Evolutionary conservation across 140 eudicot species (phyloP), one percentile per base, ranked within the genome.

Genomic region (Flaveria floridana): DNA sequence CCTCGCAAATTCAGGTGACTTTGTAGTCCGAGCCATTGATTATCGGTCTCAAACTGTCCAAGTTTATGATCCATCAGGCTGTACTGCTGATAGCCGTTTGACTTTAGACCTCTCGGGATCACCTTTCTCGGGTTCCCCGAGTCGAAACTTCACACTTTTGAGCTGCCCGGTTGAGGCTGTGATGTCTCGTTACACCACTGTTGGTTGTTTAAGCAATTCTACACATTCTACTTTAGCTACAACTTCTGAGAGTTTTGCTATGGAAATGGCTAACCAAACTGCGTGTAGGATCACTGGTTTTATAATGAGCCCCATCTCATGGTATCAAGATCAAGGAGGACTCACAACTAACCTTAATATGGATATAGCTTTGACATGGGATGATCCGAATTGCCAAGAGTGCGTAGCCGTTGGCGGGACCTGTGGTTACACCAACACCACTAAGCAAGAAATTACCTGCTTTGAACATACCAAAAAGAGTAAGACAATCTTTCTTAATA

Each of bases 201-300:
- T 92, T 19, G 83, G 68, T 23, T 92, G 98, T 79, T 89, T 92
- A 3, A 81, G 98, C 74, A 92, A 92, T 70, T 89, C 95, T 23
- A 80, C 86, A 2, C 46, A 66, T 30, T 84, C 88, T 6, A 80
- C 76, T 2, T 0, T 86, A 18, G 98, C 96, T 11, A 83, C 88
- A 46, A 10, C 83, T 11, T 80, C 89, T 3, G 68, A 20, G 65
- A 59, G 48, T 64, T 71, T 86, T 52, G 92, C 80, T 21, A 51
- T 18, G 18, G 16, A 19, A 63, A 63, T 86, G 85, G 78, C 26
- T 42, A 85, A 71, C 89, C 68, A 16, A 34, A 50, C 42, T 0
- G 48, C 47, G 63, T 88, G 91, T 73, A 71, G 65, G 50, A 67
- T 63, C 37, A 53, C 78, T 4, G 84, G 8, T 28, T 73, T 78